Evolutionary conservation across 2,329 filamentous ascomycete genomes (phyloP), one percentile per base, ranked within the genome.

Genomic region (Cladophialophora immunda): DNA sequence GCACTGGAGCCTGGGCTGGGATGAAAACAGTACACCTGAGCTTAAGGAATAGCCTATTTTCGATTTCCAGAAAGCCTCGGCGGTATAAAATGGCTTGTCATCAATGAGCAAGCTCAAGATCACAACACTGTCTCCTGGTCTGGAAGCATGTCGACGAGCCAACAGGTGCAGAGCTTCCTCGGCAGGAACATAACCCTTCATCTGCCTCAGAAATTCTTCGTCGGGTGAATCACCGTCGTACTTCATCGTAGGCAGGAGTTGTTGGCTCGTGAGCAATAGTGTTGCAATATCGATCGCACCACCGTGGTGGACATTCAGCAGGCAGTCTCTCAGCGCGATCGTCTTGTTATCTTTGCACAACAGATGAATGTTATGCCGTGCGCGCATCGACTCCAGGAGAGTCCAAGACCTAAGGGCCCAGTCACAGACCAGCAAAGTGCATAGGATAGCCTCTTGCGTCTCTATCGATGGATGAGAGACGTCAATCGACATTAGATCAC

Each of bases 381-480:
- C 64, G 13, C 58, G 50, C 52, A 69, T 71, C 1, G 64, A 62
- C 59, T 75, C 73, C 8, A 75, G 68, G 4, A 75, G 59, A 9
- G 74, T 75, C 73, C 74, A 75, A 2, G 73, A 72, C 52, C 74
- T 69, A 29, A 72, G 65, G 41, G 72, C 74, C 74, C 73, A 75
- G 53, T 75, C 73, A 54, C 70, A 73, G 7, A 75, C 68, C 5
- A 72, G 55, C 1, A 73, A 56, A 1, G 72, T 68, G 11, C 70
- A 68, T 2, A 74, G 57, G 7, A 75, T 58, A 4, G 65, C 53
- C 58, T 74, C 71, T 25, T 29, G 56, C 8, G 45, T 47, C 17
- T 68, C 50, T 5, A 69, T 63, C 15, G 53, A 66, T 2, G 29
- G 30, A 15, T 64, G 57, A n/a, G 59, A n/a, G 13, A 74, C 68